Evolutionary conservation across 1,284 basidiomycete species (phyloP).

Genomic region (Leccinum pallidistipes): DNA sequence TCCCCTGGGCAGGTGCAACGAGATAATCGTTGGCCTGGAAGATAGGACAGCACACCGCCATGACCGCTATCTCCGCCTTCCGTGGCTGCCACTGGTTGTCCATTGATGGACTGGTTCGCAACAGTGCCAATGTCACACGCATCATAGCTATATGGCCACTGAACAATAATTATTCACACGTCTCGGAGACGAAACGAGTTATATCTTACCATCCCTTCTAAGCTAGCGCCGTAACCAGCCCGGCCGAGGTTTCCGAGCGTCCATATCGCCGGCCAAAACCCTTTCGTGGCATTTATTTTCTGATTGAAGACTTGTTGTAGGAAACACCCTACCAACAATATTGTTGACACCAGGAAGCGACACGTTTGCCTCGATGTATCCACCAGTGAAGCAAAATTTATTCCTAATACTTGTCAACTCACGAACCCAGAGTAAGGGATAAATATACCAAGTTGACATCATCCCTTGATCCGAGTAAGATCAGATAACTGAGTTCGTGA

Average conservation of each 20-base stretch:
- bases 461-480: slow-evolving; percentile 30
- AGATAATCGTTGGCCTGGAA: slow-evolving; percentile 53
- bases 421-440: not conserved
- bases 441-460: slow-evolving; percentile 36
- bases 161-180: slow-evolving; percentile 10
- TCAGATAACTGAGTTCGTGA: not conserved
- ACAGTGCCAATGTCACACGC: slow-evolving; percentile 60
- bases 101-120: slow-evolving; percentile 48
- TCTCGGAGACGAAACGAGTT: not conserved
- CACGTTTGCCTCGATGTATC: slow-evolving; percentile 60
- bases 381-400: slow-evolving; percentile 79
- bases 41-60: slow-evolving; percentile 42
- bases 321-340: slow-evolving; percentile 43
- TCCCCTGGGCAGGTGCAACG: slow-evolving; percentile 60
- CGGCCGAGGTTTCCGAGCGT: slow-evolving; percentile 67
- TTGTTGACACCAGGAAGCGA: slow-evolving; percentile 65
- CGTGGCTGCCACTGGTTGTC: slow-evolving; percentile 40
- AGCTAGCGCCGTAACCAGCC: slow-evolving; percentile 48
- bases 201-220: slow-evolving; percentile 39
- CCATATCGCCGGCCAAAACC: slow-evolving; percentile 64
- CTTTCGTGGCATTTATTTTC: slow-evolving; percentile 25
- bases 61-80: slow-evolving; percentile 38
- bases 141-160: slow-evolving; percentile 50
- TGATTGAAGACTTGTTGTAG: not conserved
- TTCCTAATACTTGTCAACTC: slow-evolving; percentile 45